Evolutionary conservation across 306 rosid species (phyloP).

Genomic region (Hippophae rhamnoides): DNA sequence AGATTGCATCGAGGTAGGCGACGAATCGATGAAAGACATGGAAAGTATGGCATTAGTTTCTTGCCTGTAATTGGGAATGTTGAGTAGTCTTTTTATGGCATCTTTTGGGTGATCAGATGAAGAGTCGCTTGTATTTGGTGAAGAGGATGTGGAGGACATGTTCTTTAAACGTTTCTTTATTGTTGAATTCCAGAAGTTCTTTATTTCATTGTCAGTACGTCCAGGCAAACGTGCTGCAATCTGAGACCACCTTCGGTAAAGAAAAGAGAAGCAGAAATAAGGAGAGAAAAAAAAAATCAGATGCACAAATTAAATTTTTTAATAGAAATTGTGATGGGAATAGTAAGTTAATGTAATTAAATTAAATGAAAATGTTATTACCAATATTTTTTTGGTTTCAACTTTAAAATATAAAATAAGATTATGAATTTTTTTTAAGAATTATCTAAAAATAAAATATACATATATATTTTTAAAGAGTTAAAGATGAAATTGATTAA

Average conservation of each 20-base stretch:
- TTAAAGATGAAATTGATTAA: too few species aligned
- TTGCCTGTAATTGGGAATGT: background rate
- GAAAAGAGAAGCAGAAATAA: too few species aligned
- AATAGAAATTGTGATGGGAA: too few species aligned
- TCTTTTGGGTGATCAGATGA: constrained; percentile 20
- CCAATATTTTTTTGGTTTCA: too few species aligned
- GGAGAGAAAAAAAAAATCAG: background rate
- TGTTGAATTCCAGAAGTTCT: constrained; percentile 94
- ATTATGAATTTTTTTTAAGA: too few species aligned
- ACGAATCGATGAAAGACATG: constrained; percentile 27
- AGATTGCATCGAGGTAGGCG: constrained; percentile 29
- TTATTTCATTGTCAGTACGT: constrained; percentile 86
- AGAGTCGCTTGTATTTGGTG: constrained; percentile 61
- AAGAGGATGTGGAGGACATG: constrained; percentile 15
- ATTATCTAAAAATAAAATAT: too few species aligned
- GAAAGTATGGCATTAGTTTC: constrained; percentile 28
- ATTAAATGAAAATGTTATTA: too few species aligned
- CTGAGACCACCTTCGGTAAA: constrained; percentile 78
- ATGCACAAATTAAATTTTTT: too few species aligned
- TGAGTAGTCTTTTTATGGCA: constrained; percentile 13
- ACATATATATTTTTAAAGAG: too few species aligned
- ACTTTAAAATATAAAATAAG: too few species aligned
- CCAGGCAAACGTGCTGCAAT: constrained; percentile 91
- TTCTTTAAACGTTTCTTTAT: constrained; percentile 80
- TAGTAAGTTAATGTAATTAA: too few species aligned